Conservation (phyloP, 192 early-diverging fungal species). For the Tieghemiomyces parasiticus region DNA sequence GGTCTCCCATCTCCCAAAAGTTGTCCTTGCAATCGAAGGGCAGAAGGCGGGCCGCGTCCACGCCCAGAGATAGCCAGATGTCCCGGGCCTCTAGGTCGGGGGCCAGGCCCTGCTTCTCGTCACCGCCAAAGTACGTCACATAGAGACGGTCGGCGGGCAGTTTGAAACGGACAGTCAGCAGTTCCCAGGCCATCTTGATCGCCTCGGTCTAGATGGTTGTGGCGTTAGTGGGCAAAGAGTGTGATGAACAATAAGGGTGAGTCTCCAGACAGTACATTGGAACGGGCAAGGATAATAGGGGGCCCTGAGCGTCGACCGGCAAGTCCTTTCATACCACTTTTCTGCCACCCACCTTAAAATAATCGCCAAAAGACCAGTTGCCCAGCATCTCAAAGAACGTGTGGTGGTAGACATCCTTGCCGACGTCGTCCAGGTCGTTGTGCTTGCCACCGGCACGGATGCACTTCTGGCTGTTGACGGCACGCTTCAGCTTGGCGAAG, state of each 20-base stretch:
- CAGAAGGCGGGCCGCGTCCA: slow-evolving; percentile 66
- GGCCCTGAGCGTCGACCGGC: too few relatives aligned
- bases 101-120: slow-evolving; percentile 54
- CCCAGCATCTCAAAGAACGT: slow-evolving; percentile 99
- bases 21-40: slow-evolving; percentile 89
- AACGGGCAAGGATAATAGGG: too few relatives aligned
- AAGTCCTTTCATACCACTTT: slow-evolving; percentile 6
- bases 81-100: slow-evolving; percentile 85
- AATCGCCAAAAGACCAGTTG: slow-evolving; percentile 99
- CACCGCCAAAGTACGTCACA: slow-evolving; percentile 94
- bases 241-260: too few relatives aligned
- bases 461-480: slow-evolving; percentile 97
- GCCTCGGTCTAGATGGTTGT: slow-evolving; percentile 65
- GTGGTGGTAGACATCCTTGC: slow-evolving; percentile 96
- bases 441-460: slow-evolving; percentile 99
- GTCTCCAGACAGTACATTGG: too few relatives aligned
- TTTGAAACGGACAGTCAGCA: slow-evolving; percentile 72
- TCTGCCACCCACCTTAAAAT: slow-evolving; percentile 94
- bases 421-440: slow-evolving; percentile 98
- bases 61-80: slow-evolving; percentile 80
- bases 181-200: slow-evolving; percentile 78
- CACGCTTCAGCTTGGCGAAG: slow-evolving; percentile 76
- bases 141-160: slow-evolving; percentile 82
- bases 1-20: slow-evolving; percentile 99
- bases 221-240: slow-evolving; percentile 7